Evolutionary conservation across 2,329 filamentous ascomycete genomes (phyloP).

Genomic region (Trichoderma koningiopsis): DNA sequence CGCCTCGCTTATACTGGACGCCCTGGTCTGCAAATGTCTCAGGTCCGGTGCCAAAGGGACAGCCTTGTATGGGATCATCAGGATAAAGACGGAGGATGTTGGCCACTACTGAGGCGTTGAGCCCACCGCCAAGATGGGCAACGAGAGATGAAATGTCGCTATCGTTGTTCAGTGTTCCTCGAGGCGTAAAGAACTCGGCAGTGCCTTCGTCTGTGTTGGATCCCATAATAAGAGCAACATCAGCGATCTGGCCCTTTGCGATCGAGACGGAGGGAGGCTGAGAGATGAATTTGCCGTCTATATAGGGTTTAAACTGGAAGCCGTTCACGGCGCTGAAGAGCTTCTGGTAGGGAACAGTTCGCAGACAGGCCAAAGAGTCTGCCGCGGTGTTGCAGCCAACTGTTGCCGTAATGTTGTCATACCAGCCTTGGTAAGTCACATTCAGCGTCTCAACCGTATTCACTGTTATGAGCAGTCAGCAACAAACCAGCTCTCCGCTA

Average conservation of each 20-base stretch:
- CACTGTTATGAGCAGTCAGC: neutral
- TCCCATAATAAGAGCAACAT: constrained; percentile 16
- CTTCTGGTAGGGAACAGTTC: constrained; percentile 9
- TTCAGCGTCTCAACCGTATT: constrained; percentile 12
- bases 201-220: constrained; percentile 21
- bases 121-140: neutral
- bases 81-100: constrained; percentile 21
- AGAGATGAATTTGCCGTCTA: constrained; percentile 11
- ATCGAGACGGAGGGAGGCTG: constrained; percentile 9
- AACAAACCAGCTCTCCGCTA: neutral
- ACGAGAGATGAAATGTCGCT: constrained; percentile 15
- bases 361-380: constrained; percentile 9
- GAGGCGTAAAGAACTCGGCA: constrained; percentile 10
- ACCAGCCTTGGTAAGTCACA: constrained; percentile 18
- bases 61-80: constrained; percentile 15
- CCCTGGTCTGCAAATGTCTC: constrained; percentile 15
- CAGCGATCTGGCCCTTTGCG: constrained; percentile 5
- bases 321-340: constrained; percentile 12
- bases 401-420: constrained; percentile 13
- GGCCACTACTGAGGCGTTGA: neutral
- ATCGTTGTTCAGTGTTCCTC: constrained; percentile 7
- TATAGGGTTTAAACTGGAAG: constrained; percentile 16
- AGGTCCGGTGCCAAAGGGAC: constrained; percentile 1
- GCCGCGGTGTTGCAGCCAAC: constrained; percentile 4
- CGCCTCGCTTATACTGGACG: constrained; percentile 14